Evolutionary conservation across 2,329 filamentous ascomycete species (phyloP), one percentile per base, ranked within the genome.

Genomic region (Fusarium graminum): DNA sequence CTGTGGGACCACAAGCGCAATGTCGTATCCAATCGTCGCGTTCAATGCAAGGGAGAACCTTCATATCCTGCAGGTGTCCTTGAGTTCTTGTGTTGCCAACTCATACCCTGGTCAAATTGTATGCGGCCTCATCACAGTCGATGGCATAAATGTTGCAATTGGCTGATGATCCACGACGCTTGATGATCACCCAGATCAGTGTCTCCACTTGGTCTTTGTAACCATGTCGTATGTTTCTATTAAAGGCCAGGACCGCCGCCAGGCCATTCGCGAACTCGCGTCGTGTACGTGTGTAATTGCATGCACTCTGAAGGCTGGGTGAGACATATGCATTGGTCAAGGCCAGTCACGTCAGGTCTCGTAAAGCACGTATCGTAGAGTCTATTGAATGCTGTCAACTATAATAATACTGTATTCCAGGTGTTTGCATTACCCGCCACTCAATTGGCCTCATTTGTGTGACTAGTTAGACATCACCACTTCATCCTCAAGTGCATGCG

Each of bases 191-290:
- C 49, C 42, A 60, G 47, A 60, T 17, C 32, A 54, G 34, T 28
- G 28, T 36, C 52, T 55, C 56, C 56, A 55, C 57, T 28, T n/a
- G 39, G 44, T 28, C 49, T 39, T 30, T 60, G 57, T 17, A 44
- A 63, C 22, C 22, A 29, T 32, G 51, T 58, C 39, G n/a, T 36
- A 40, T 67, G 58, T 67, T 63, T 63, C 60, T 61, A 69, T 60
- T 67, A 69, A 71, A 67, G 57, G 67, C 58, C 69, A n/a, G n/a
- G n/a, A n/a, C n/a, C n/a, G n/a, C n/a, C n/a, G n/a, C n/a, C n/a
- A 47, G 69, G 43, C 69, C 67, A 72, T 43, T 69, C 69, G 69
- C 69, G 69, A 53, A 22, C 34, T 65, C 68, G 69, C 54, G 67
- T 71, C 69, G 69, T 70, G 67, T 65, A 59, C 63, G 66, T 68